Conservation (phyloP, 2,329 filamentous ascomycete species). For the Ceratocystis papillata region DNA sequence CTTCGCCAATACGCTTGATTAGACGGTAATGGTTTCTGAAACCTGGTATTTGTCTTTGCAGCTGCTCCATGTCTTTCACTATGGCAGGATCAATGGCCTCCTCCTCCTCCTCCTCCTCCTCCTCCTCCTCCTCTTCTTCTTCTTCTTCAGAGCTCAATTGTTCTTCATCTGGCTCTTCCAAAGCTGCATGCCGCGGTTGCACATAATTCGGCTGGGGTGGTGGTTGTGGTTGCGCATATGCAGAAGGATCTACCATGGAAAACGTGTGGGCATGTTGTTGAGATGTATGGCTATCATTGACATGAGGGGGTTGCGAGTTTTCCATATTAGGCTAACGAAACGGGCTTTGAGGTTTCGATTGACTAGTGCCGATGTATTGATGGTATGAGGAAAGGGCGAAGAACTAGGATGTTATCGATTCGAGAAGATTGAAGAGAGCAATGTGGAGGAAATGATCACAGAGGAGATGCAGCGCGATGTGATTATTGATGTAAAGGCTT, state of each 20-base stretch:
- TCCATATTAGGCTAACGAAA: constrained; percentile 8
- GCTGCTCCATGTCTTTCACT: constrained; percentile 73
- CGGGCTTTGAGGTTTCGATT: not conserved
- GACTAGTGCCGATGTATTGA: not conserved
- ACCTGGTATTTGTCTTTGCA: constrained; percentile 70
- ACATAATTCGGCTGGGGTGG: constrained; percentile 1
- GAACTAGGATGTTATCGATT: not conserved
- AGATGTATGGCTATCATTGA: constrained; percentile 10
- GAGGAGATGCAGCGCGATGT: not conserved
- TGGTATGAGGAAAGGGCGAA: not conserved
- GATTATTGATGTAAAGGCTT: not conserved
- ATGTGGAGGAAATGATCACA: not conserved
- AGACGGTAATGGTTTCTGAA: constrained; percentile 77
- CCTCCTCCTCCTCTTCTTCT: constrained; percentile 40
- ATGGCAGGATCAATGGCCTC: constrained; percentile 58
- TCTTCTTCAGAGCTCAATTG: constrained; percentile 31
- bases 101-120: constrained; percentile 45
- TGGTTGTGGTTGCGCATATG: constrained; percentile 16
- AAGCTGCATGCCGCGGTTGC: constrained; percentile 40
- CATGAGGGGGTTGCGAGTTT: constrained; percentile 3
- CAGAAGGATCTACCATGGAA: constrained; percentile 22
- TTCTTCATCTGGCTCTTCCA: constrained; percentile 33
- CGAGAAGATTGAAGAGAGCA: not conserved
- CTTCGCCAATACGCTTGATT: constrained; percentile 95
- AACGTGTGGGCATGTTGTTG: constrained; percentile 20